A percentile compares a stretch with the other conserved stretches of the same genome.
phyloP scores from a whole-genome alignment of 371 early-diverging fungal genomes.

The Mortierella polycephala region DNA sequence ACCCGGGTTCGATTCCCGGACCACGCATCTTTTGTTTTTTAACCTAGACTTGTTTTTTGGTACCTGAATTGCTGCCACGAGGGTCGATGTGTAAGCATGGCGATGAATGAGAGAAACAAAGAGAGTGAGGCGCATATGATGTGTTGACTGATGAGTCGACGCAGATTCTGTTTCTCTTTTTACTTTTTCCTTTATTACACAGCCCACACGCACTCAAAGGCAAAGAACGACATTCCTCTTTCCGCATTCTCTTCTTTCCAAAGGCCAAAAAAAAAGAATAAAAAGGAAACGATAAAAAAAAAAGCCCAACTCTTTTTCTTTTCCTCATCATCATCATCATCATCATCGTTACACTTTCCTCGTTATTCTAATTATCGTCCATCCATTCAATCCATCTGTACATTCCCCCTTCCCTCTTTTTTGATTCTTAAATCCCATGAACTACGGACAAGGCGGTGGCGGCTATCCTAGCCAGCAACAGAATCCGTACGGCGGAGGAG shows the following conservation, averaged over 20 bases:
- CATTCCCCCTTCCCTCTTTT: not conserved
- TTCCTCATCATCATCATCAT: not conserved
- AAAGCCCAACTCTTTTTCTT: not conserved
- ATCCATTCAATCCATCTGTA: not conserved
- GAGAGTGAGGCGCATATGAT: not conserved
- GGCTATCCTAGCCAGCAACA: constrained; percentile 9
- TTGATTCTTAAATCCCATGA: not conserved
- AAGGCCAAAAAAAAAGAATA: too few relatives aligned
- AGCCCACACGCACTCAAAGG: not conserved
- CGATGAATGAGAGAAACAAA: not conserved
- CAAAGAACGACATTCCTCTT: not conserved
- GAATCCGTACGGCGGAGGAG: constrained; percentile 5
- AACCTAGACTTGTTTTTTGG: not conserved
- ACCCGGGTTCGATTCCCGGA: constrained; percentile 18
- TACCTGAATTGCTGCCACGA: not conserved
- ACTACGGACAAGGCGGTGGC: constrained; percentile 6
- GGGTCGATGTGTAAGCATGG: not conserved
- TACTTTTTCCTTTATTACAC: not conserved
- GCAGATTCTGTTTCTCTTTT: not conserved
- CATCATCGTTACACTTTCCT: too few relatives aligned
- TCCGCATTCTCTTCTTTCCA: not conserved
- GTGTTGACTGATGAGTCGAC: not conserved
- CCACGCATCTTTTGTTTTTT: not conserved
- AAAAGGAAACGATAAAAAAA: too few relatives aligned
- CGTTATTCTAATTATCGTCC: not conserved